Evolutionary conservation across 2,329 filamentous ascomycete genomes (phyloP).

Genomic region (Venturia carpophila): DNA sequence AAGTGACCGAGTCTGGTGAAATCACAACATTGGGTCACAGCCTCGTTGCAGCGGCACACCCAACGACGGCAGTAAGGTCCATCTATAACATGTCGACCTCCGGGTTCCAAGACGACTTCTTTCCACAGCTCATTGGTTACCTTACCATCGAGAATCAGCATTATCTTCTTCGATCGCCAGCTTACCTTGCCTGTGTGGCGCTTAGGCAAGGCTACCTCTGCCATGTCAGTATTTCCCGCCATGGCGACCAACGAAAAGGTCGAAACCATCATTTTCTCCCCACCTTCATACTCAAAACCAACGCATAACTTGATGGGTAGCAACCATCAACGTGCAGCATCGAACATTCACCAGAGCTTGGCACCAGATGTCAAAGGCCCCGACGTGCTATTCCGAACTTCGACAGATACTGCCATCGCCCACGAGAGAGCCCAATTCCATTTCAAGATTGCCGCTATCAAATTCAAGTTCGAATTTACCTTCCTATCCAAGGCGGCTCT

Average conservation of each 20-base stretch:
- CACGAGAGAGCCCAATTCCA: background rate
- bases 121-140: background rate
- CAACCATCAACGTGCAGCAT: background rate
- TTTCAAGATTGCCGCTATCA: background rate
- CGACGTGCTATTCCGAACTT: background rate
- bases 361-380: background rate
- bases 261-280: background rate
- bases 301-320: background rate
- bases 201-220: background rate
- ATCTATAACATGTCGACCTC: background rate
- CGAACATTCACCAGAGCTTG: background rate
- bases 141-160: background rate
- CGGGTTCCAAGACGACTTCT: background rate
- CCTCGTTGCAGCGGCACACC: background rate
- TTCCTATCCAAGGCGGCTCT: background rate
- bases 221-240: background rate
- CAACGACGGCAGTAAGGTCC: background rate
- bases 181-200: background rate
- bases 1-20: conserved; percentile 7
- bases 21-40: conserved; percentile 1
- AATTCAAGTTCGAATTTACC: background rate
- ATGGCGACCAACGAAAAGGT: background rate
- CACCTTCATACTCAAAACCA: background rate
- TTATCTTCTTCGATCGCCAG: background rate
- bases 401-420: background rate